A percentile compares a stretch with the other conserved stretches of the same genome.
Conservation (phyloP, 1,284 basidiomycete species). For the Sporisorium iseilematis-ciliati region DNA sequence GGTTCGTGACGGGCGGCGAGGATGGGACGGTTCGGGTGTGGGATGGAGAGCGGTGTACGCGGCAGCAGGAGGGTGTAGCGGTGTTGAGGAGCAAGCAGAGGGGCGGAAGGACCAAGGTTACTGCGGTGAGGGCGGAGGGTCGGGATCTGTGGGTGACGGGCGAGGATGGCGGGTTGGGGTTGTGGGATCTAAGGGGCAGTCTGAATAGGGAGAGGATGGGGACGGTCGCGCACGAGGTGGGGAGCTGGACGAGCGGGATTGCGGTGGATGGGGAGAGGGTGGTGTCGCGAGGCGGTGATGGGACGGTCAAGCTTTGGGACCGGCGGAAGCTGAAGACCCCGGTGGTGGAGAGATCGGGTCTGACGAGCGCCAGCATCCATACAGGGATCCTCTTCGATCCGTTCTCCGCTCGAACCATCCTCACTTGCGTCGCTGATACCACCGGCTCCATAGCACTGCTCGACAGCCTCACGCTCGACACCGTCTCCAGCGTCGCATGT, state of each 20-base stretch:
- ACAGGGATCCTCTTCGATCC: constrained; percentile 90
- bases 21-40: constrained; percentile 98
- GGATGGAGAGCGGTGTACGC: constrained; percentile 84
- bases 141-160: constrained; percentile 74
- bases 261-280: constrained; percentile 84
- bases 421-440: constrained; percentile 76
- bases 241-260: constrained; percentile 84
- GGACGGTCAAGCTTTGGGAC: constrained; percentile 97
- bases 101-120: constrained; percentile 93
- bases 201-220: constrained; percentile 82
- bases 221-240: constrained; percentile 87
- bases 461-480: constrained; percentile 18
- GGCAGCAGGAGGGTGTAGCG: constrained; percentile 84
- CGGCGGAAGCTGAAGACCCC: constrained; percentile 87
- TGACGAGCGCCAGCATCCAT: constrained; percentile 85
- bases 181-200: constrained; percentile 93
- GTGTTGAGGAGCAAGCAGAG: constrained; percentile 95
- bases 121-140: constrained; percentile 70
- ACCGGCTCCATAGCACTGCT: constrained; percentile 50
- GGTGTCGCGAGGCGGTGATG: constrained; percentile 85
- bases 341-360: constrained; percentile 75
- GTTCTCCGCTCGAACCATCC: constrained; percentile 85
- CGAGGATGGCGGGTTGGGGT: constrained; percentile 87
- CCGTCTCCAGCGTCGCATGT: constrained; percentile 9
- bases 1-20: constrained; percentile 91